Evolutionary conservation across 23 red algal genomes (phyloP), one percentile per base, ranked within the genome.

Genomic region (Pyropia yezoensis): DNA sequence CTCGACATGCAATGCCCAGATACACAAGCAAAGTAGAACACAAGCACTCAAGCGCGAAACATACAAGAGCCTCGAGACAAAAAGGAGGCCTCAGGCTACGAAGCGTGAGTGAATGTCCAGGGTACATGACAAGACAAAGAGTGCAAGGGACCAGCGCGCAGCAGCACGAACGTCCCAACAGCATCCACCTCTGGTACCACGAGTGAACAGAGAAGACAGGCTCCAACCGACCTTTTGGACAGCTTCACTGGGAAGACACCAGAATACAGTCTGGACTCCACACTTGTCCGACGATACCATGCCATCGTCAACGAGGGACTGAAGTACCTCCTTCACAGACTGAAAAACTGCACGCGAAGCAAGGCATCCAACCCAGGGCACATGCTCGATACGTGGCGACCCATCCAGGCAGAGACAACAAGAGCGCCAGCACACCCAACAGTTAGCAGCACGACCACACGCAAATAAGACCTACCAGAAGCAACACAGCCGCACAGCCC

Each of bases 241-340:
- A 33, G 63, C 77, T 67, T 89, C 85, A 45, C 83, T 89, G 17
- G 92, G 92, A 29, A 96, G 79, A 65, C 79, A 80, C 92, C 92
- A 96, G 65, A 85, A 96, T 0, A 96, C 79, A 25, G 92, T 96
- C 71, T 96, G 84, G 2, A 88, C 83, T 23, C 92, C 92, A 73
- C 92, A 96, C 57, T 96, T 96, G 65, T 96, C 92, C 18, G 73
- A 66, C 27, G 75, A 82, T 6, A 96, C 92, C 54, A 96, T 52
- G 55, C 90, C 77, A 59, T 96, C 92, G 50, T 96, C 92, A 2
- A 96, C 92, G 47, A 96, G 80, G 24, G 70, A 83, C 50, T 89
- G 83, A 3, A 96, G 64, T 21, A 96, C 92, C 52, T 96, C 92
- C 51, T 96, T 96, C 14, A 96, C 92, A 13, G 92, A 89, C 27